These are phyloP conservation scores for Phyllosticta ampelicida DNA, from an alignment of 2,329 filamentous ascomycete genomes.

Conservation along the genomic window DNA sequence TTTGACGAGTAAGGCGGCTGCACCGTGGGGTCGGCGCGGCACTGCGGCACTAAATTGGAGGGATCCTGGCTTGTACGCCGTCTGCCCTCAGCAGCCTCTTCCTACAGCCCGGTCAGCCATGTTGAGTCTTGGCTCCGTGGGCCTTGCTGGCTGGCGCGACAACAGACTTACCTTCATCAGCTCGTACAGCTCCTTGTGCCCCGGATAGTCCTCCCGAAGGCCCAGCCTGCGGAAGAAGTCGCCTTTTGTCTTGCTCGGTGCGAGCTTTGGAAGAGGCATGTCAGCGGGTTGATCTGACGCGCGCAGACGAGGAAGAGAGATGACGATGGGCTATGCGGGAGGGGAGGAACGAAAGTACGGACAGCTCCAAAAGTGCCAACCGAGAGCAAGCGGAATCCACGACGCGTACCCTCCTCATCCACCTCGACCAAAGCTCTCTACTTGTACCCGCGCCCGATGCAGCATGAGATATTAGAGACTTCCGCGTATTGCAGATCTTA, in stretches of 20 bases:
- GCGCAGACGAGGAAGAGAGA: neutral
- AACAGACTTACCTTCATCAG: slow-evolving; percentile 32
- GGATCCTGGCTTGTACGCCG: slow-evolving; percentile 30
- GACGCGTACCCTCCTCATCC: neutral
- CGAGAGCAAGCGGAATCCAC: neutral
- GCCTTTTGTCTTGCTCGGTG: slow-evolving; percentile 17
- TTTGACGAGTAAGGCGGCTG: slow-evolving; percentile 34
- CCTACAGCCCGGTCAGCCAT: slow-evolving; percentile 19
- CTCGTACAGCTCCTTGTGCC: slow-evolving; percentile 28
- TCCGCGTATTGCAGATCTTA: slow-evolving; percentile 6
- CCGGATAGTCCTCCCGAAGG: slow-evolving; percentile 27
- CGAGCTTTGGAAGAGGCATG: slow-evolving; percentile 9
- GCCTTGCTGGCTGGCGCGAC: neutral
- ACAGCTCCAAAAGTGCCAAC: neutral
- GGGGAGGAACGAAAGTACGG: neutral
- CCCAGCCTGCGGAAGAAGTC: slow-evolving; percentile 34
- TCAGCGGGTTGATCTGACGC: neutral
- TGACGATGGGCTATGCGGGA: neutral
- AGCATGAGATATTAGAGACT: slow-evolving; percentile 3
- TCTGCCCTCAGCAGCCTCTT: slow-evolving; percentile 33
- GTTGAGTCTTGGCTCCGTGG: neutral
- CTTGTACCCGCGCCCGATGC: neutral
- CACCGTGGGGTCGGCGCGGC: slow-evolving; percentile 21
- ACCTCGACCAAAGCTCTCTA: neutral
- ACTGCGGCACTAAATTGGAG: slow-evolving; percentile 29